Evolutionary conservation across 139 green algal species (phyloP).

Genomic region (Volvox africanus): DNA sequence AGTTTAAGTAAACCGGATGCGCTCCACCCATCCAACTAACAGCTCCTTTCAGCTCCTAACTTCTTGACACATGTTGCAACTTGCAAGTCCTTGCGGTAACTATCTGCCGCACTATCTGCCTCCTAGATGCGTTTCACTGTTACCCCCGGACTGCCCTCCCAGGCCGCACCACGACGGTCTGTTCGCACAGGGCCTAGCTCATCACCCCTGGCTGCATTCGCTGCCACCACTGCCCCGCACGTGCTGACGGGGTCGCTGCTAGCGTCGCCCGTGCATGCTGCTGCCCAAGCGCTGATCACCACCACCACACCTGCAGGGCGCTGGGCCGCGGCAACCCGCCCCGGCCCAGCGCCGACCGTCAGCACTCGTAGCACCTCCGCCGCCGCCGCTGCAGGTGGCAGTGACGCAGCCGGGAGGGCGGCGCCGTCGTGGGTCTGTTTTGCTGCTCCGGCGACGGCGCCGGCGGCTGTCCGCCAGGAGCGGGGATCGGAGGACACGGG

Average conservation of each 20-base stretch:
- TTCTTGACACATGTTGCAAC: too few species aligned
- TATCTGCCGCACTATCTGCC: too few species aligned
- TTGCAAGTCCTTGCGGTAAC: too few species aligned
- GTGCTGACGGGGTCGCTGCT: neutral
- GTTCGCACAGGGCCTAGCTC: too few species aligned
- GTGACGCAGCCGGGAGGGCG: neutral
- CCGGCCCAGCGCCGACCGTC: too few species aligned
- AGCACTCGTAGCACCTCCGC: neutral
- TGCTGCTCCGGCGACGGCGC: neutral
- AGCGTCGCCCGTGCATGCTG: too few species aligned
- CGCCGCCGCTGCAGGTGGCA: neutral
- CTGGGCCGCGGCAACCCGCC: neutral
- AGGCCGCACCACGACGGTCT: neutral
- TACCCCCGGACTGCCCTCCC: too few species aligned
- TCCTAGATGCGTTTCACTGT: too few species aligned
- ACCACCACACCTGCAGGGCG: neutral
- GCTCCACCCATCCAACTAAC: too few species aligned
- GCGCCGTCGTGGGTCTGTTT: neutral
- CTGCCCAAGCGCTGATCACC: too few species aligned
- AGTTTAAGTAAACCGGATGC: too few species aligned
- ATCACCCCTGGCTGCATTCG: neutral
- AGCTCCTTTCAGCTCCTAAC: too few species aligned
- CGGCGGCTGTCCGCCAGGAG: neutral
- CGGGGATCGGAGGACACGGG: constrained; percentile 8
- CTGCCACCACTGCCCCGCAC: neutral